phyloP scores from a whole-genome alignment of 2,329 filamentous ascomycete species.

The Fusarium circinatum region DNA sequence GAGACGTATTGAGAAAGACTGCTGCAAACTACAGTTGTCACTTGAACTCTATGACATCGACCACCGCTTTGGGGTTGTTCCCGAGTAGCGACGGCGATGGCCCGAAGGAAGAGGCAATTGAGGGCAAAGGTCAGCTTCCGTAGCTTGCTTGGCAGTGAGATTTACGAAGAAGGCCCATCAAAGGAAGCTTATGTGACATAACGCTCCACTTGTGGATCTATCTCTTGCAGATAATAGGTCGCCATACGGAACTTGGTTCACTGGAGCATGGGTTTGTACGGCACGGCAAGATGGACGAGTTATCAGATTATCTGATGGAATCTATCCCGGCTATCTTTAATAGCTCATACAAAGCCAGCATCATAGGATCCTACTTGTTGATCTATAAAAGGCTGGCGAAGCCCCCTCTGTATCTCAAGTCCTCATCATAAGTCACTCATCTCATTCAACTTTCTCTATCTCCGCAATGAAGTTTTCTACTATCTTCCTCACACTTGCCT shows the following conservation, averaged over 20 bases:
- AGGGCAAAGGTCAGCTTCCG: background rate
- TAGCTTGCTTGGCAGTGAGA: background rate
- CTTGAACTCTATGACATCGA: rapidly evolving
- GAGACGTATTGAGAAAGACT: no score
- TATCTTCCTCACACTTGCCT: background rate
- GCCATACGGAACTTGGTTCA: rapidly evolving
- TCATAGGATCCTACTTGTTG: rapidly evolving
- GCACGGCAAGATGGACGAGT: no score
- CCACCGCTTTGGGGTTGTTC: background rate
- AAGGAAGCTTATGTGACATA: background rate
- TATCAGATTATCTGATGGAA: background rate
- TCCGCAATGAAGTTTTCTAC: background rate
- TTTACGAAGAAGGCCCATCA: background rate
- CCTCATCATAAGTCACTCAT: background rate
- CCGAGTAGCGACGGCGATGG: background rate
- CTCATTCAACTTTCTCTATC: rapidly evolving
- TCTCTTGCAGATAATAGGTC: background rate
- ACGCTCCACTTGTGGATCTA: background rate
- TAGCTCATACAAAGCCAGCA: background rate
- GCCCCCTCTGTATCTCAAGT: background rate
- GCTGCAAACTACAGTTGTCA: background rate
- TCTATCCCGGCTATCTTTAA: no score
- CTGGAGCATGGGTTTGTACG: background rate
- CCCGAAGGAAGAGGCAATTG: no score
- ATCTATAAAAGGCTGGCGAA: background rate